Base-by-base conservation (phyloP, 192 early-diverging fungal genomes). In the Oehlia diaphana region DNA sequence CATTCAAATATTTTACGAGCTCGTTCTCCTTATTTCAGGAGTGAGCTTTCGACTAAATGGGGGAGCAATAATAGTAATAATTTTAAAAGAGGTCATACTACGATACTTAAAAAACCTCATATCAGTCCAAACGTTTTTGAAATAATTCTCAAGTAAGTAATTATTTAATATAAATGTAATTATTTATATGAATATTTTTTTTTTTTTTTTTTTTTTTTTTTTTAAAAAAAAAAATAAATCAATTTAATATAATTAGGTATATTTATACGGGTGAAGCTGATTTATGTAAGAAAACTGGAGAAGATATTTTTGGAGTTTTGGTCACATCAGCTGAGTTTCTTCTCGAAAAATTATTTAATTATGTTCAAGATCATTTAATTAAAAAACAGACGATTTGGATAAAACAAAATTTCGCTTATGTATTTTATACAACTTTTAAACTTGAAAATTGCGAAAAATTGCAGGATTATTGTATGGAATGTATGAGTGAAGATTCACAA, bases 351-450 rank as follows among this genome's bases (percentile, higher is more conserved):
- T 39, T 76, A 64, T 63, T 64, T 23, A 33, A 13, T 19, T 47
- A 64, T 63, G 14, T n/a, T 26, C 74, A 76, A 39, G 74, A 76
- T 9, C 74, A 76, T 64, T 39, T 76, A 42, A 76, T 76, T 39
- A 35, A 61, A 21, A 23, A 76, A 63, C 62, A 76, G 21, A 6
- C 37, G 4, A 73, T 8, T 8, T 76, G 74, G 74, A 9, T 76
- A 0, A 37, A 31, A 23, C 13, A 28, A 39, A 64, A 76, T 44
- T 37, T 76, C 37, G 19, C 39, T 12, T 6, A 33, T 39, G 74
- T 76, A 2, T 42, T 63, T 7, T 33, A 76, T 39, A 63, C 74
- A 7, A 62, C 62, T 2, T 39, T 42, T 9, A 37, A 42, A 39
- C 62, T 37, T 61, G 61, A n/a, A 10, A 42, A 23, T 21, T 76